Conservation (phyloP, 495 filamentous ascomycete species). For the Pyrenula aspistea region DNA sequence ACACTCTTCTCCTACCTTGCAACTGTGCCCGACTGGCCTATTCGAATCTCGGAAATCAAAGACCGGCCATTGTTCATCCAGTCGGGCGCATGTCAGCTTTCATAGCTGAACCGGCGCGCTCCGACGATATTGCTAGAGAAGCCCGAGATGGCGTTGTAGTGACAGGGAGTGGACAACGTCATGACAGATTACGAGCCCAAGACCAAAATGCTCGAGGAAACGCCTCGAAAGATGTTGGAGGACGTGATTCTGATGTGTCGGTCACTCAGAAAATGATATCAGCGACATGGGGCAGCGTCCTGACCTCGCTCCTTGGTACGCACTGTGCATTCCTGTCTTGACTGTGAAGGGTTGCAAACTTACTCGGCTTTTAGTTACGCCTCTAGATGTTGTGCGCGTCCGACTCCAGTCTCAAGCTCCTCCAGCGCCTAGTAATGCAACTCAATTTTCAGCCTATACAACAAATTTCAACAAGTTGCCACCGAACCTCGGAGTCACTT, state of each 20-base stretch:
- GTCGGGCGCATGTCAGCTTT: not conserved
- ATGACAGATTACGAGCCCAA: not conserved
- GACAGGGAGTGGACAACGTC: not conserved
- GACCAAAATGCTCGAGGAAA: not conserved
- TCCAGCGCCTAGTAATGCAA: slow-evolving; percentile 22
- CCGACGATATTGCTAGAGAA: not conserved
- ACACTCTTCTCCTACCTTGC: not conserved
- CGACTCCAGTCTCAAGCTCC: slow-evolving; percentile 77
- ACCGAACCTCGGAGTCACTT: slow-evolving; percentile 77
- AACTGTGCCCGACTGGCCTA: not conserved
- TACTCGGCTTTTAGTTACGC: slow-evolving; percentile 59
- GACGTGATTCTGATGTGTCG: slow-evolving; percentile 45
- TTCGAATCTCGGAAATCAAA: not conserved
- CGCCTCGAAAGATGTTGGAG: not conserved
- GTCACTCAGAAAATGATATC: slow-evolving; percentile 86
- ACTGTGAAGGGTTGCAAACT: slow-evolving; percentile 4
- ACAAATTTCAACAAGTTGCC: slow-evolving; percentile 52
- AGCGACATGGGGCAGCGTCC: slow-evolving; percentile 76
- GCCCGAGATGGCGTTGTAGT: not conserved
- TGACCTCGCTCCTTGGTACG: slow-evolving; percentile 82
- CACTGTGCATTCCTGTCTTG: too few species aligned
- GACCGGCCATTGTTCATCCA: not conserved
- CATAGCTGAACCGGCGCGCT: not conserved
- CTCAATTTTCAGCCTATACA: slow-evolving; percentile 33
- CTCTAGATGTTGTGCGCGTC: slow-evolving; percentile 92